Percentiles rank a stretch among this genome's conserved stretches.
Conservation (phyloP, 371 early-diverging fungal species). For the Synchytrium microbalum region DNA sequence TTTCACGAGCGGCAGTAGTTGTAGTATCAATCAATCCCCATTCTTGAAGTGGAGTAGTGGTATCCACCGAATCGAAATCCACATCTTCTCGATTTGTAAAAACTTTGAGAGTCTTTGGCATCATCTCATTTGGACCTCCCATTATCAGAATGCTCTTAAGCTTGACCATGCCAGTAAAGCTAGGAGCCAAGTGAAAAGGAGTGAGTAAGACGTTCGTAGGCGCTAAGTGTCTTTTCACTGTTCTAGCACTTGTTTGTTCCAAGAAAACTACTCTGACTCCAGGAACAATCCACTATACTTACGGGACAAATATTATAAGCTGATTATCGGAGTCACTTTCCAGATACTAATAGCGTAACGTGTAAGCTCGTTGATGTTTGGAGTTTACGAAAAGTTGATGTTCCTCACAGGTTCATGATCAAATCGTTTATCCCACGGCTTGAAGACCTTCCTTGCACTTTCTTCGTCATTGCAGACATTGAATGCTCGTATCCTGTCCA, state of each 20-base stretch:
- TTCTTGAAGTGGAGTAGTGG: constrained; percentile 60
- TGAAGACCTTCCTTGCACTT: constrained; percentile 70
- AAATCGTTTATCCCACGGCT: constrained; percentile 74
- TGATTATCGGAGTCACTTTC: constrained; percentile 87
- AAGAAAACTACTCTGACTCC: not conserved
- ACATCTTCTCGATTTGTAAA: constrained; percentile 69
- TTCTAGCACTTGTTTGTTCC: not conserved
- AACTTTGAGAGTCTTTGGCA: constrained; percentile 2
- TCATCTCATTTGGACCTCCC: constrained; percentile 50
- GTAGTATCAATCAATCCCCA: constrained; percentile 58
- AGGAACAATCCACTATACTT: constrained; percentile 21
- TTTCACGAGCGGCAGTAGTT: constrained; percentile 2
- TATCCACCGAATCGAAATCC: constrained; percentile 80
- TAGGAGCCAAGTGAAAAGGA: constrained; percentile 21
- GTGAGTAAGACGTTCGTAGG: not conserved
- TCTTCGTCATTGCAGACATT: constrained; percentile 68
- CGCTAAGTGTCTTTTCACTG: not conserved
- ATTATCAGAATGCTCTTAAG: constrained; percentile 78
- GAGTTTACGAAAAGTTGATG: not conserved
- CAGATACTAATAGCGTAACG: constrained; percentile 40
- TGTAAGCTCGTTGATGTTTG: constrained; percentile 2
- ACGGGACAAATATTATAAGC: constrained; percentile 82
- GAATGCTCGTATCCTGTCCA: constrained; percentile 68
- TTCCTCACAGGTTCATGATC: constrained; percentile 31
- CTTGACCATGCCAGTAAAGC: constrained; percentile 82